Evolutionary conservation across 176 grass and related monocot species (phyloP), one percentile per base, ranked within the genome.

Genomic region (Juncus inflexus): DNA sequence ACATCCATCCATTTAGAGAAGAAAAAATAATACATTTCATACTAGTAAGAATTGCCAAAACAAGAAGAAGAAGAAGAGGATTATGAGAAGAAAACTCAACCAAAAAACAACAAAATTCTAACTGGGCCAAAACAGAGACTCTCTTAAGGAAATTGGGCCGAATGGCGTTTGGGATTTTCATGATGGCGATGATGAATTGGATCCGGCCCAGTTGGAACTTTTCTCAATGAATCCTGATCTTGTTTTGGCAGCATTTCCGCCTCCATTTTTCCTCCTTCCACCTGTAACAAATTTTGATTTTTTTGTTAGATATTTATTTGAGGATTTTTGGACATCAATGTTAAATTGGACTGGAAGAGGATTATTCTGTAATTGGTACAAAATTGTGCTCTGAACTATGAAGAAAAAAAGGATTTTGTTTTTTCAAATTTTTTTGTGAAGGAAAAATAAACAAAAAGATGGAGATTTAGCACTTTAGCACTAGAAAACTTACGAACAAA

Each of bases 161-260:
- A 83, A 66, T 54, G 73, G 57, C 67, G 73, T 64, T 80, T 69
- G 60, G 87, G 84, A n/a, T 75, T 72, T 67, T 77, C 73, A 64
- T 87, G 78, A 76, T 95, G 90, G 58, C 90, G 90, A 76, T 95
- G 90, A 61, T 95, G 90, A 55, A 95, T 95, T 36, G 90, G 90
- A 74, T 90, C 86, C 28, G 91, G 87, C 12, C 87, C 84, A 10
- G 81, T 90, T 39, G 91, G 84, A 49, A 95, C 86, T 78, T 90
- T 79, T 75, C 90, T 77, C 45, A 77, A 82, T 37, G 80, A 83
- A 74, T 86, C 86, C 63, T 59, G 63, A 56, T 61, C 83, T 61
- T 81, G 72, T 15, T 73, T 70, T 13, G 80, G 69, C 62, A 67
- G 14, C 74, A 81, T 76, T 79, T 91, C 81, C 66, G 62, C 77